Conservation (phyloP, 2,329 filamentous ascomycete genomes). For the Albifimbria verrucaria region DNA sequence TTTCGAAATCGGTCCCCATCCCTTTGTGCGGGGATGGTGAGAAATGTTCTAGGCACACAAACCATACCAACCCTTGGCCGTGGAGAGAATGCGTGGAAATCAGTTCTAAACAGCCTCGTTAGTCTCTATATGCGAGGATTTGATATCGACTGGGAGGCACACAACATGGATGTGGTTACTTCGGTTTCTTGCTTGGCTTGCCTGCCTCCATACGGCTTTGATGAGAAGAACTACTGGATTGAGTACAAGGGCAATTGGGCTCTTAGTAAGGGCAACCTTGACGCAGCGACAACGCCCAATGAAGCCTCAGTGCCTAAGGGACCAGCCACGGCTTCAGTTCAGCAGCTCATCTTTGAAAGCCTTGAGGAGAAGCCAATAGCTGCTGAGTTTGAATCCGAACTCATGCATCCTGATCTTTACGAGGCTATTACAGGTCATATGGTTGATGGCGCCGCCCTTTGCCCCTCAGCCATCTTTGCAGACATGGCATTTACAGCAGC, state of each 20-base stretch:
- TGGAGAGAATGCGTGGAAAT: constrained; percentile 62
- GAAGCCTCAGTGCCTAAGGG: constrained; percentile 40
- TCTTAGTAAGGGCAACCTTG: constrained; percentile 60
- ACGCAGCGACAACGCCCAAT: not conserved
- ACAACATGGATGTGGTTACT: constrained; percentile 48
- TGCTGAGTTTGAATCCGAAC: constrained; percentile 63
- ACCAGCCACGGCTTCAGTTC: constrained; percentile 36
- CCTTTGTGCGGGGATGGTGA: constrained; percentile 60
- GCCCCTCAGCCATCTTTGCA: constrained; percentile 13
- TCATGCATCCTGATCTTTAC: constrained; percentile 61
- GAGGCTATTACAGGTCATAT: constrained; percentile 60
- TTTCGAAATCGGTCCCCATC: constrained; percentile 68
- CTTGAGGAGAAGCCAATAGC: constrained; percentile 29
- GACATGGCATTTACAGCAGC: constrained; percentile 13
- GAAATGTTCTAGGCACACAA: constrained; percentile 51
- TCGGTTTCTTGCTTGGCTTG: constrained; percentile 47
- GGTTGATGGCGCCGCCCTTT: constrained; percentile 62
- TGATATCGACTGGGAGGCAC: constrained; percentile 65
- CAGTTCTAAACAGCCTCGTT: constrained; percentile 54
- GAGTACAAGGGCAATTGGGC: constrained; percentile 67
- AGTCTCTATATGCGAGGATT: constrained; percentile 59
- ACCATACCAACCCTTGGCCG: constrained; percentile 61
- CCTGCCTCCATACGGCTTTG: constrained; percentile 68
- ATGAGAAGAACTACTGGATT: constrained; percentile 69
- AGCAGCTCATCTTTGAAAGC: constrained; percentile 9